Evolutionary conservation across 192 early-diverging fungal species (phyloP).

Genomic region (Phlyctochytrium bullatum): DNA sequence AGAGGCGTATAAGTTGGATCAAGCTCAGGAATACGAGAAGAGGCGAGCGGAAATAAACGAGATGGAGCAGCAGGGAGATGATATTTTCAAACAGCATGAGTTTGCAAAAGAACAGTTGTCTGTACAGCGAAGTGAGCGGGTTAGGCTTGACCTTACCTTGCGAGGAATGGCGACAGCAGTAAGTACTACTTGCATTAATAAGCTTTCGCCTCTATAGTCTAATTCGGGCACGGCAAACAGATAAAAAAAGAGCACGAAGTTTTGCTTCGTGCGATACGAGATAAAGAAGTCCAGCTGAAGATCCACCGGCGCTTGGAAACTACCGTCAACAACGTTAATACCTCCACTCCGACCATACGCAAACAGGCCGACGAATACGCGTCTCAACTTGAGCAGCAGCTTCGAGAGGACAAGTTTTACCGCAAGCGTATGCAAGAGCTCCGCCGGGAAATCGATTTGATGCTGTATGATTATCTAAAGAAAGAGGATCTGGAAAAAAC

Average conservation of each 20-base stretch:
- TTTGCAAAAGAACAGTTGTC: constrained; percentile 59
- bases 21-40: constrained; percentile 53
- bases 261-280: constrained; percentile 51
- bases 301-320: constrained; percentile 47
- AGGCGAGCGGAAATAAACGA: constrained; percentile 51
- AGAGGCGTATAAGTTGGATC: constrained; percentile 52
- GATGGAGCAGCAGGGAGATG: constrained; percentile 57
- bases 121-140: constrained; percentile 51
- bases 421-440: constrained; percentile 37
- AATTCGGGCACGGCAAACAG: constrained; percentile 15
- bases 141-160: constrained; percentile 48
- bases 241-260: constrained; percentile 60
- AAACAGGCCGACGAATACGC: constrained; percentile 50
- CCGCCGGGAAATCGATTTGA: constrained; percentile 49
- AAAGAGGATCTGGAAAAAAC: constrained; percentile 48
- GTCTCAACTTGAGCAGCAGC: constrained; percentile 28
- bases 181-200: constrained; percentile 14
- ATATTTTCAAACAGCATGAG: constrained; percentile 64
- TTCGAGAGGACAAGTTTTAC: constrained; percentile 42
- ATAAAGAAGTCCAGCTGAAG: constrained; percentile 58
- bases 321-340: constrained; percentile 58
- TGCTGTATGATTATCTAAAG: constrained; percentile 51
- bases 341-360: constrained; percentile 44
- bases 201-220: background rate
- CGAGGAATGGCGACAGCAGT: constrained; percentile 47